phyloP scores from a whole-genome alignment of 2,329 filamentous ascomycete genomes.

The Trichothecium sympodiale region DNA sequence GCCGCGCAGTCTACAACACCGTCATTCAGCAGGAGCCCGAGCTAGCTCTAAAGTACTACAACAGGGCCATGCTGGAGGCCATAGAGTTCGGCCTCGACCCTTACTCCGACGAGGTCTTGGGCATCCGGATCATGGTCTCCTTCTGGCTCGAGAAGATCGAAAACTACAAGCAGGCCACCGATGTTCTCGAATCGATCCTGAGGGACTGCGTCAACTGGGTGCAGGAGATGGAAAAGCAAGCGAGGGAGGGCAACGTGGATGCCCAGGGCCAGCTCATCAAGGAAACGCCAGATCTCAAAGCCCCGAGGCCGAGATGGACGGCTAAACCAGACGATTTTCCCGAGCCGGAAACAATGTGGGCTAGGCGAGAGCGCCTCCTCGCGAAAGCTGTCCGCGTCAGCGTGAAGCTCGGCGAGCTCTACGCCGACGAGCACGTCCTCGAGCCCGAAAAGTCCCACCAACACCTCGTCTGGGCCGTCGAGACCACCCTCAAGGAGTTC shows the following conservation, averaged over 20 bases:
- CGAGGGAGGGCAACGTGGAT: conserved; percentile 33
- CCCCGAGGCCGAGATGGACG: not conserved
- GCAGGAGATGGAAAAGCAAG: conserved; percentile 38
- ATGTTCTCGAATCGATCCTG: conserved; percentile 68
- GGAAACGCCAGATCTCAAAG: conserved; percentile 9
- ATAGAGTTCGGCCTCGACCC: conserved; percentile 69
- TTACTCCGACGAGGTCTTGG: conserved; percentile 83
- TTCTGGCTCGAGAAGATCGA: conserved; percentile 69
- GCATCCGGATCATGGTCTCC: conserved; percentile 74
- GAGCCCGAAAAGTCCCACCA: conserved; percentile 61
- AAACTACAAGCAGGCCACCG: conserved; percentile 57
- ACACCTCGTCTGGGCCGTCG: conserved; percentile 71
- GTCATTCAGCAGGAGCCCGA: conserved; percentile 65
- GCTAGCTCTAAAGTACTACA: conserved; percentile 74
- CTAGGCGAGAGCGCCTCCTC: conserved; percentile 54
- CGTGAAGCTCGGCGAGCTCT: conserved; percentile 78
- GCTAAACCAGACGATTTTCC: conserved; percentile 1
- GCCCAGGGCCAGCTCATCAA: conserved; percentile 20
- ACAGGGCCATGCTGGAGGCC: conserved; percentile 64
- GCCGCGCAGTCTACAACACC: conserved; percentile 77
- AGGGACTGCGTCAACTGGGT: conserved; percentile 57
- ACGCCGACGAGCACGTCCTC: conserved; percentile 64
- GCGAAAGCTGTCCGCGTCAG: conserved; percentile 64
- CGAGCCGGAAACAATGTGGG: conserved; percentile 37
- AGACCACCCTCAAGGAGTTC: conserved; percentile 66